phyloP scores from a whole-genome alignment of 164 flowering plant genomes.

The Dillenia turbinata region DNA sequence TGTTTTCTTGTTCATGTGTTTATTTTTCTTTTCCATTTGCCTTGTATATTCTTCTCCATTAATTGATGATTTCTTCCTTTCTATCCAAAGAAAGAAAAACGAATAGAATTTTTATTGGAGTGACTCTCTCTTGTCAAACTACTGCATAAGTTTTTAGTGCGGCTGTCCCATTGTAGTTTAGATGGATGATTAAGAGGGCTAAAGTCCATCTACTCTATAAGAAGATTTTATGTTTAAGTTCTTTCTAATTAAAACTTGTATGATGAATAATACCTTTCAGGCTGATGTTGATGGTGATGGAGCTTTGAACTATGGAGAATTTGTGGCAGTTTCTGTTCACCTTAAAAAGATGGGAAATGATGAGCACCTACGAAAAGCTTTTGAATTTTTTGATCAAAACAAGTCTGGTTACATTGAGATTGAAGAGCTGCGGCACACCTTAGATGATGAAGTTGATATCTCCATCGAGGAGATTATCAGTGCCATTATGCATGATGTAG shows the following conservation, averaged over 20 bases:
- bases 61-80: no score
- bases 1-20: not conserved
- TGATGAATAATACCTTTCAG: conserved; percentile 18
- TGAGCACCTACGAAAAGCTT: conserved; percentile 67
- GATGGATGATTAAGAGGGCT: no score
- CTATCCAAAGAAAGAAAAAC: no score
- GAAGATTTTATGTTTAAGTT: no score
- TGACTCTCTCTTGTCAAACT: not conserved
- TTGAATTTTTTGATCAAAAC: conserved; percentile 50
- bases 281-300: conserved; percentile 67
- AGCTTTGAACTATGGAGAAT: conserved; percentile 50
- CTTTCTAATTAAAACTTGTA: no score
- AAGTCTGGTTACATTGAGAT: conserved; percentile 58
- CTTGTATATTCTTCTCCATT: not conserved
- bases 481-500: conserved; percentile 70
- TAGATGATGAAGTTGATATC: conserved; percentile 41
- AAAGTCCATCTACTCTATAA: no score
- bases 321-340: conserved; percentile 58
- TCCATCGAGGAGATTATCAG: conserved; percentile 42
- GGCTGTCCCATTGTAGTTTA: no score
- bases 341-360: conserved; percentile 55
- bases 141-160: no score
- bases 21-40: conserved; percentile 1
- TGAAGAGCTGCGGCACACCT: conserved; percentile 47
- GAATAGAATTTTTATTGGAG: no score